Evolutionary conservation across 2,329 filamentous ascomycete species (phyloP).

Genomic region (Hysterium pulicare): DNA sequence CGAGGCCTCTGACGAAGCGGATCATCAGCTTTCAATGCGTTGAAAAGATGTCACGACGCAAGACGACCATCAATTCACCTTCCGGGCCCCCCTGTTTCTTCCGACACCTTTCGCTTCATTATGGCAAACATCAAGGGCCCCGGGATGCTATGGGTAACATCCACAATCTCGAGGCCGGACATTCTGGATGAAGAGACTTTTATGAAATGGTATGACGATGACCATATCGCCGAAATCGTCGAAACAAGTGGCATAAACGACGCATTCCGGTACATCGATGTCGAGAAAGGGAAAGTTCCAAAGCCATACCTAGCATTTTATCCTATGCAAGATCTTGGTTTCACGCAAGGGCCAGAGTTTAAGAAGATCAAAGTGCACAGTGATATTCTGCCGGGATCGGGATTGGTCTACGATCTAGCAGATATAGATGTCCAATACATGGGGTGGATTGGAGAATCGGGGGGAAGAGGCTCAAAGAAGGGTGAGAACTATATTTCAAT

Average conservation of each 20-base stretch:
- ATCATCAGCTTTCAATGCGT: too few species aligned
- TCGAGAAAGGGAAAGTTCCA: conserved; percentile 16
- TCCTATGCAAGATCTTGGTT: conserved; percentile 35
- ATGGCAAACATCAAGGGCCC: conserved; percentile 20
- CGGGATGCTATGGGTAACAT: conserved; percentile 31
- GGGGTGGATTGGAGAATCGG: conserved; percentile 13
- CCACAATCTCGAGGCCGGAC: conserved; percentile 21
- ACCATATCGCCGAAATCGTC: conserved; percentile 39
- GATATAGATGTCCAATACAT: conserved; percentile 28
- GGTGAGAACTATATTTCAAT: conserved; percentile 4
- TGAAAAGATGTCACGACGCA: too few species aligned
- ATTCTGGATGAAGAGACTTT: conserved; percentile 30
- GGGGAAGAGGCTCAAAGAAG: conserved; percentile 9
- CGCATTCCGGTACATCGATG: conserved; percentile 32
- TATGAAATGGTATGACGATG: conserved; percentile 40
- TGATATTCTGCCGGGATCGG: conserved; percentile 23
- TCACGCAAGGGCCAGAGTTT: conserved; percentile 34
- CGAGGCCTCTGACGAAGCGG: too few species aligned
- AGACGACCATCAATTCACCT: too few species aligned
- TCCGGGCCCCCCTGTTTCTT: too few species aligned
- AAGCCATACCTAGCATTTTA: conserved; percentile 39
- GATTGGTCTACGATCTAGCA: conserved; percentile 26
- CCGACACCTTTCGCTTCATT: too few species aligned
- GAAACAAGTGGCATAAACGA: conserved; percentile 30
- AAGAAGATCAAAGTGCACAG: conserved; percentile 33